These are phyloP conservation scores for Polytrichum formosum DNA, from an alignment of 225 moss, liverwort and hornwort genomes.

Conservation along the genomic window DNA sequence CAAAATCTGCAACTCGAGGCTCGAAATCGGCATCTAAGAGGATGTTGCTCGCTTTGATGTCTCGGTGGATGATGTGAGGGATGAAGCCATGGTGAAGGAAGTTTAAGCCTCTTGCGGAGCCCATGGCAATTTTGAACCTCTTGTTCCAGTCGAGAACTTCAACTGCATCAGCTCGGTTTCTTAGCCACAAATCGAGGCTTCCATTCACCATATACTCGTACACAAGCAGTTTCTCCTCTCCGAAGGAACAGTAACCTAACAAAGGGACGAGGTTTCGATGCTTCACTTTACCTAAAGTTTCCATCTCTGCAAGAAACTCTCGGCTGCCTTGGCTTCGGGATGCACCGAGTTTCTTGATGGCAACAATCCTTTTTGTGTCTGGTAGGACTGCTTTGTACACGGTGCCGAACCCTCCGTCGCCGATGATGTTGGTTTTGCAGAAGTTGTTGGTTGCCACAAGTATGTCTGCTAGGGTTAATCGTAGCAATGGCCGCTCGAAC, in stretches of 20 bases:
- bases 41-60: slow-evolving; percentile 89
- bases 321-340: slow-evolving; percentile 79
- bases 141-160: slow-evolving; percentile 81
- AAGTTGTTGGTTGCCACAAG: slow-evolving; percentile 85
- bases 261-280: slow-evolving; percentile 76
- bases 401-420: slow-evolving; percentile 88
- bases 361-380: slow-evolving; percentile 67
- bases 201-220: slow-evolving; percentile 96
- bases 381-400: slow-evolving; percentile 82
- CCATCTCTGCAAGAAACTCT: slow-evolving; percentile 92
- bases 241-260: slow-evolving; percentile 83
- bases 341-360: slow-evolving; percentile 83
- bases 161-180: slow-evolving; percentile 77
- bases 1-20: slow-evolving; percentile 82
- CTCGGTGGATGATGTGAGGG: slow-evolving; percentile 86
- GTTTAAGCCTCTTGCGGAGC: slow-evolving; percentile 68
- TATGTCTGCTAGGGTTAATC: slow-evolving; percentile 76
- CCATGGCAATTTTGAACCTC: slow-evolving; percentile 71
- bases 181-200: slow-evolving; percentile 80
- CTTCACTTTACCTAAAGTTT: slow-evolving; percentile 89
- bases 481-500: slow-evolving; percentile 85
- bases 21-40: slow-evolving; percentile 77
- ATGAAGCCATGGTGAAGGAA: slow-evolving; percentile 93
- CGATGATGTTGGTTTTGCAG: slow-evolving; percentile 88
- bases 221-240: slow-evolving; percentile 87